A percentile compares a stretch with the other conserved stretches of the same genome.
Evolutionary conservation across 768 basidiomycete genomes (phyloP).

Genomic region (Phaffia australis): DNA sequence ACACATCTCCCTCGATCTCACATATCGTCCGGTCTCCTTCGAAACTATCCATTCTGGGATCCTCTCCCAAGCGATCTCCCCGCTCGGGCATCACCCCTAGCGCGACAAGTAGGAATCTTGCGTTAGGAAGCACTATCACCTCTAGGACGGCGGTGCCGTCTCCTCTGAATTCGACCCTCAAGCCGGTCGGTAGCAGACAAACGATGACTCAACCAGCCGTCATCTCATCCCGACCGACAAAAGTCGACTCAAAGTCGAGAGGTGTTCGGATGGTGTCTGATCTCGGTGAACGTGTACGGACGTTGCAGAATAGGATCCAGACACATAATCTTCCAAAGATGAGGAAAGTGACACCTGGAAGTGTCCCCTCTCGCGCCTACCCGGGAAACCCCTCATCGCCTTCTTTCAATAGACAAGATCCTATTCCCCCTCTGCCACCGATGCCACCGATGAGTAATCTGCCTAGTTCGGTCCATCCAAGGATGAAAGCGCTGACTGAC

Average conservation of each 20-base stretch:
- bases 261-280: constrained; percentile 88
- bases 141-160: constrained; percentile 31
- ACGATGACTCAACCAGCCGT: constrained; percentile 36
- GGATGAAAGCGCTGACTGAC: constrained; percentile 19
- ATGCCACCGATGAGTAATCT: background rate
- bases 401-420: background rate
- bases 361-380: background rate
- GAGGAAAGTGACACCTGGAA: background rate
- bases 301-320: constrained; percentile 74
- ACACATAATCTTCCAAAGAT: constrained; percentile 40
- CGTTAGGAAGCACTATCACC: constrained; percentile 5
- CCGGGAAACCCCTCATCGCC: background rate
- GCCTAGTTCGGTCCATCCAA: background rate
- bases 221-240: constrained; percentile 33
- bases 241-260: constrained; percentile 53
- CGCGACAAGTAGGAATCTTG: background rate
- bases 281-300: constrained; percentile 73
- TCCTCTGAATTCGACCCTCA: constrained; percentile 51
- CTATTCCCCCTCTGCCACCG: background rate
- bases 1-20: background rate
- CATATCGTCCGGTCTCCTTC: background rate
- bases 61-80: background rate
- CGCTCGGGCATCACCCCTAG: background rate
- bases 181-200: constrained; percentile 46
- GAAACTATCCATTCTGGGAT: constrained; percentile 1